phyloP scores from a whole-genome alignment of 805 yeast genomes.

The Ogataea philodendri region DNA sequence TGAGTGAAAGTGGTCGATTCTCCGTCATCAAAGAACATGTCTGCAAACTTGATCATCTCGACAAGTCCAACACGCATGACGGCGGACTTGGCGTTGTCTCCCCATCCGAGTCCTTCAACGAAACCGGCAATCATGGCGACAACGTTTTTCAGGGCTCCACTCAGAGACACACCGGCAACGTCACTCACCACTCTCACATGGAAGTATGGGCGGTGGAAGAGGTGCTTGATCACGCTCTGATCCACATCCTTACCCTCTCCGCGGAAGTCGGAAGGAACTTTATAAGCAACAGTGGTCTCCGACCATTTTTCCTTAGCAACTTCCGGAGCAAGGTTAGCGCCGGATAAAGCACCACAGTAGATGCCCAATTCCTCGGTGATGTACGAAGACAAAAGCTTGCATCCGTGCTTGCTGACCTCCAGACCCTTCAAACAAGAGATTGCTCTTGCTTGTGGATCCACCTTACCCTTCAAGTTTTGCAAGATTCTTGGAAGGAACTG shows the following conservation, averaged over 20 bases:
- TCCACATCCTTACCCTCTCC: conserved; percentile 73
- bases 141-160: conserved; percentile 96
- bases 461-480: conserved; percentile 71
- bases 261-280: conserved; percentile 63
- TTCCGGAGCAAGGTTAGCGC: conserved; percentile 97
- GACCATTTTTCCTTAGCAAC: conserved; percentile 96
- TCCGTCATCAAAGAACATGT: conserved; percentile 74
- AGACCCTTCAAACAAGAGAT: conserved; percentile 95
- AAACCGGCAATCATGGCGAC: conserved; percentile 96
- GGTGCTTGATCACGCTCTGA: conserved; percentile 64
- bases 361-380: conserved; percentile 80
- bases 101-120: conserved; percentile 98
- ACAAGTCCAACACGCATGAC: conserved; percentile 93
- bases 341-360: conserved; percentile 93
- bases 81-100: conserved; percentile 97
- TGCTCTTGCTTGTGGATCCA: conserved; percentile 72
- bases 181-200: conserved; percentile 91
- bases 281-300: conserved; percentile 95
- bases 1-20: conserved; percentile 79
- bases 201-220: conserved; percentile 97
- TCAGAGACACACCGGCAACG: conserved; percentile 93
- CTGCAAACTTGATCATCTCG: conserved; percentile 86
- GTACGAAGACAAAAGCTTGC: conserved; percentile 75
- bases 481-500: conserved; percentile 84
- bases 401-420: conserved; percentile 82